These are phyloP conservation scores for Candida easanensis DNA, from an alignment of 805 yeast genomes.

Conservation along the genomic window DNA sequence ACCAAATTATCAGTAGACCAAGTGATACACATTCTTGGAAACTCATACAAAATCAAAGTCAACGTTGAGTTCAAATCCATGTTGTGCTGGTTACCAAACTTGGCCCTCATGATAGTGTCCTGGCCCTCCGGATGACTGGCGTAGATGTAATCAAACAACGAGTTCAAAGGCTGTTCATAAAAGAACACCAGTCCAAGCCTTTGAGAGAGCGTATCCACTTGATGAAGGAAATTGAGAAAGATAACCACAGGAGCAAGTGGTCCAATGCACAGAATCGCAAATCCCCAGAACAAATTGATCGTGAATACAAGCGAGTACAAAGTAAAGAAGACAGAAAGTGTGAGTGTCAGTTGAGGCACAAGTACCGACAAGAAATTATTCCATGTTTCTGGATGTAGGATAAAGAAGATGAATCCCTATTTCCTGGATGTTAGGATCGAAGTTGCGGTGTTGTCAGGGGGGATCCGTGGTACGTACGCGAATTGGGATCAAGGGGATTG, in stretches of 20 bases:
- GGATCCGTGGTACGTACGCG: neutral
- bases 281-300: constrained; percentile 5
- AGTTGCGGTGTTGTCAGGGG: neutral
- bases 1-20: constrained; percentile 5
- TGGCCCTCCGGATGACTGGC: neutral
- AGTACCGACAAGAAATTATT: constrained; percentile 8
- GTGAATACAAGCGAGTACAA: constrained; percentile 6
- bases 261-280: constrained; percentile 6
- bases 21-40: constrained; percentile 4
- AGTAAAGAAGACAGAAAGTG: constrained; percentile 2
- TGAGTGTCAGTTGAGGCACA: constrained; percentile 7
- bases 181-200: constrained; percentile 11
- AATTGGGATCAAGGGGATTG: constrained; percentile 2
- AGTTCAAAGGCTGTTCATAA: constrained; percentile 9
- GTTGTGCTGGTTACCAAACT: neutral
- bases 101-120: constrained; percentile 8
- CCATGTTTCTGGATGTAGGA: constrained; percentile 11
- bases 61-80: neutral
- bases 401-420: constrained; percentile 8
- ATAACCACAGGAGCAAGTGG: constrained; percentile 11
- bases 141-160: constrained; percentile 12
- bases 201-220: constrained; percentile 9
- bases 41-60: neutral
- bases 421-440: neutral
- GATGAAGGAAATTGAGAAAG: constrained; percentile 8